A percentile compares a stretch with the other conserved stretches of the same genome.
Conservation (phyloP, 2,329 filamentous ascomycete species). For the Lachnellula subtilissima region DNA sequence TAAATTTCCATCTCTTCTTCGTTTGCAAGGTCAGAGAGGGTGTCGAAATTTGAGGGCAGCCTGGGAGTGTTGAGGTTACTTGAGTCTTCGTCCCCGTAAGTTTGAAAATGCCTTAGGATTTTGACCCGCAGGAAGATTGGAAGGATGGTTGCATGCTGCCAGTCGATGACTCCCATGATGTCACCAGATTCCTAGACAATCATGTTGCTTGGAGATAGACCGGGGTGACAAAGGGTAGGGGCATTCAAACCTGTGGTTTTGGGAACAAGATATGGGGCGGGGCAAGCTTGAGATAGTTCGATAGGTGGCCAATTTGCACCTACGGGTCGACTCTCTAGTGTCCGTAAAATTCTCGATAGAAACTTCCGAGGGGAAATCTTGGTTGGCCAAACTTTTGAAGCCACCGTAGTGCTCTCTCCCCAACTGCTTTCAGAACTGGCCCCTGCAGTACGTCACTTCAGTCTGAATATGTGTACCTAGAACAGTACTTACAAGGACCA, state of each 20-base stretch:
- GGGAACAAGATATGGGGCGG: conserved; percentile 17
- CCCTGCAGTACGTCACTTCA: conserved; percentile 11
- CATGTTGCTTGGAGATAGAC: conserved; percentile 30
- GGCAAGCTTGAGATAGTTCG: conserved; percentile 17
- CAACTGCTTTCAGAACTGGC: conserved; percentile 14
- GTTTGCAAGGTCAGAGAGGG: conserved; percentile 14
- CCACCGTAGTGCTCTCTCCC: conserved; percentile 15
- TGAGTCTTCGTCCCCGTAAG: conserved; percentile 30
- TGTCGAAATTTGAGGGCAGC: conserved; percentile 13
- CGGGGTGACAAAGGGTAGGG: conserved; percentile 17
- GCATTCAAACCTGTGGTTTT: conserved; percentile 11
- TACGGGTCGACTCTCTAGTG: conserved; percentile 15
- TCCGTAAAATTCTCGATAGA: conserved; percentile 17
- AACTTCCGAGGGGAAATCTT: conserved; percentile 15
- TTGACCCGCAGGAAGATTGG: conserved; percentile 29
- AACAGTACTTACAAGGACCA: conserved; percentile 16
- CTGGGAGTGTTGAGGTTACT: conserved; percentile 17
- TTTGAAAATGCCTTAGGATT: conserved; percentile 33
- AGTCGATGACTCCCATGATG: conserved; percentile 31
- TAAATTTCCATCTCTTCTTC: conserved; percentile 18
- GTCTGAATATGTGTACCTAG: neutral
- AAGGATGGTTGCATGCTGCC: conserved; percentile 30
- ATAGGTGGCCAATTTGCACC: conserved; percentile 13
- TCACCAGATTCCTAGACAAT: conserved; percentile 26
- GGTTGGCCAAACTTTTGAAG: conserved; percentile 14